Evolutionary conservation across 108 stramenopile species (phyloP).

Genomic region (Nitzschia sp.): DNA sequence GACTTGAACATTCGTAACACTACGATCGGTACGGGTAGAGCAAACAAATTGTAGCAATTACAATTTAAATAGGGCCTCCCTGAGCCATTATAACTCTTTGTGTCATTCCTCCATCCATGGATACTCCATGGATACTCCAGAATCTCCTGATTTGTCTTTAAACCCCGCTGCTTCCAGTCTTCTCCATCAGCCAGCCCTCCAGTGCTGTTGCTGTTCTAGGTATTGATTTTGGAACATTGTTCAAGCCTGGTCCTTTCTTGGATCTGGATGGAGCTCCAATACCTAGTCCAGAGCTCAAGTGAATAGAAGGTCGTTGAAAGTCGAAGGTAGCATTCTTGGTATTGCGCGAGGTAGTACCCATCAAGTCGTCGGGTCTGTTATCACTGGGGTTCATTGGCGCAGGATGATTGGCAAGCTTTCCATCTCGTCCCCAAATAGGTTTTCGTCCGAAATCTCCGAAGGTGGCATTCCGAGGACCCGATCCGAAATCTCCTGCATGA

Average conservation of each 20-base stretch:
- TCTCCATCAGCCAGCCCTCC: slow-evolving; percentile 46
- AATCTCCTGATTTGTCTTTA: not conserved
- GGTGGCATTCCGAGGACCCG: slow-evolving; percentile 59
- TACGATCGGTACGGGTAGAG: too few species aligned
- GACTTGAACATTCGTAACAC: too few species aligned
- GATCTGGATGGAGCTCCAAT: slow-evolving; percentile 5
- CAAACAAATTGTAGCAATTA: too few species aligned
- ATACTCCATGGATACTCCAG: too few species aligned
- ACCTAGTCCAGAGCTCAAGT: slow-evolving; percentile 19
- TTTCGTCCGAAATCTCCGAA: slow-evolving; percentile 55
- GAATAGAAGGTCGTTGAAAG: slow-evolving; percentile 25
- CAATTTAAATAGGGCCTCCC: too few species aligned
- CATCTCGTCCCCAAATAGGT: slow-evolving; percentile 55
- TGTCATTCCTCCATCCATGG: too few species aligned
- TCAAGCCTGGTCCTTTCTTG: not conserved
- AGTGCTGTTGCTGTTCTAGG: slow-evolving; percentile 56
- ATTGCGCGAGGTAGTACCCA: slow-evolving; percentile 1
- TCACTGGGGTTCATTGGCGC: slow-evolving; percentile 35
- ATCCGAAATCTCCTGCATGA: slow-evolving; percentile 52
- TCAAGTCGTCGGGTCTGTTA: slow-evolving; percentile 18
- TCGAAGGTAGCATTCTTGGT: slow-evolving; percentile 50
- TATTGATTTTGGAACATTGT: slow-evolving; percentile 20
- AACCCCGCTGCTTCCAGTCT: slow-evolving; percentile 12
- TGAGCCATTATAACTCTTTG: too few species aligned
- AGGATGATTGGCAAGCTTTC: slow-evolving; percentile 47